Conservation (phyloP, 2,329 filamentous ascomycete genomes). For the Elsinoe australis region DNA sequence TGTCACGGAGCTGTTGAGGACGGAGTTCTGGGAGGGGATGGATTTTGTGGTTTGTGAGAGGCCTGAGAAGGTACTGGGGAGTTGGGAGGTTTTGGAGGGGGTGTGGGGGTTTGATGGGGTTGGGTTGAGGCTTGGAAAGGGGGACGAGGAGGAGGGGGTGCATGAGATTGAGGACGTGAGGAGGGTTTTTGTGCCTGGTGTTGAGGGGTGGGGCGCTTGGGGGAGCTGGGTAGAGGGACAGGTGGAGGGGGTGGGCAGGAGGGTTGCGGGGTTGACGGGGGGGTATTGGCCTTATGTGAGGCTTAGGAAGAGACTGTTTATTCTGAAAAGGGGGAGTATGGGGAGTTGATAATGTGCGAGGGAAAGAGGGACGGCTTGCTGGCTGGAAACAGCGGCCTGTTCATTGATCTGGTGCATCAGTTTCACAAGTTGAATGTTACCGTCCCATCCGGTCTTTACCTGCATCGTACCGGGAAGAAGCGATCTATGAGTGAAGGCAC, state of each 20-base stretch:
- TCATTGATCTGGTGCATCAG: too few species aligned
- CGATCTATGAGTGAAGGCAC: too few species aligned
- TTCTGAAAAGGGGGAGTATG: conserved; percentile 36
- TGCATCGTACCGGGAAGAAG: too few species aligned
- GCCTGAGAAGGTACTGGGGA: conserved; percentile 40
- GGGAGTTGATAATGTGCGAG: too few species aligned
- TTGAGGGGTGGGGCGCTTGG: conserved; percentile 23
- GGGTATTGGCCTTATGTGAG: conserved; percentile 50
- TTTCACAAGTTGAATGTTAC: too few species aligned
- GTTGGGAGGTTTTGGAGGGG: conserved; percentile 46
- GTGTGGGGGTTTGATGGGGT: conserved; percentile 48
- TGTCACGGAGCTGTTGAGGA: conserved; percentile 39
- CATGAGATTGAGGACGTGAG: conserved; percentile 20
- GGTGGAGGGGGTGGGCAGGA: conserved; percentile 1
- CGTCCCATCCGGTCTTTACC: too few species aligned
- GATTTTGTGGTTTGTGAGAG: conserved; percentile 52
- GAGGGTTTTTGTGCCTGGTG: conserved; percentile 20
- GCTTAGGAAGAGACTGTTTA: conserved; percentile 48
- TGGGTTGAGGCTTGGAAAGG: conserved; percentile 36
- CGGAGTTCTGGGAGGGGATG: conserved; percentile 51
- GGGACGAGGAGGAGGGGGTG: conserved; percentile 18
- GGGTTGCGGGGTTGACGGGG: conserved; percentile 29
- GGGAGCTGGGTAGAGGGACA: conserved; percentile 25
- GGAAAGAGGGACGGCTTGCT: too few species aligned
- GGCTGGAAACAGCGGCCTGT: too few species aligned